A percentile compares a stretch with the other conserved stretches of the same genome.
These are phyloP conservation scores for Lycium ferocissimum DNA, from an alignment of 257 asterid genomes.

Conservation along the genomic window DNA sequence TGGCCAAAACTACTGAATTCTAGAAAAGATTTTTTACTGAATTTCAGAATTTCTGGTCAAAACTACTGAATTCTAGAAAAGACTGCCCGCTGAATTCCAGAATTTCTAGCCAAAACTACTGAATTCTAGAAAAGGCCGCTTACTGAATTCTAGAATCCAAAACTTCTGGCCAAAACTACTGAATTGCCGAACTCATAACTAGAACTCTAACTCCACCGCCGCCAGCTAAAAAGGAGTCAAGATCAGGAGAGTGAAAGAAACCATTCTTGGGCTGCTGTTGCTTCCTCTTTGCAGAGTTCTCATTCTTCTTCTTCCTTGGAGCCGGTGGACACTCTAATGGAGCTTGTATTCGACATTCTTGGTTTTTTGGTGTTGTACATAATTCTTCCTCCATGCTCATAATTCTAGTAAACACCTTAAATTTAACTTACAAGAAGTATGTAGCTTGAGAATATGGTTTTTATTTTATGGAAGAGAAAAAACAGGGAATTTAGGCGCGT, in stretches of 20 bases:
- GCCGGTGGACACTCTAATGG: conserved; percentile 67
- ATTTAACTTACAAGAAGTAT: neutral
- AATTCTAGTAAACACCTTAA: neutral
- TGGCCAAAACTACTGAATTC: too few species aligned
- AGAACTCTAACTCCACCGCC: neutral
- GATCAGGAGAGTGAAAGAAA: conserved; percentile 61
- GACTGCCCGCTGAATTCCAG: too few species aligned
- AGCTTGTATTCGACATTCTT: conserved; percentile 58
- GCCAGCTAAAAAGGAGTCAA: conserved; percentile 51
- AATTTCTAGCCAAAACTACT: too few species aligned
- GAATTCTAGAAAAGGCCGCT: neutral
- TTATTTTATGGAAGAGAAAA: neutral
- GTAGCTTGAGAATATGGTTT: neutral
- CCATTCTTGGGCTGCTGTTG: conserved; percentile 47
- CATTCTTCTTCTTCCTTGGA: conserved; percentile 55
- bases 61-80: too few species aligned
- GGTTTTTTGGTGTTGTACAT: conserved; percentile 68
- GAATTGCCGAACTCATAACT: neutral
- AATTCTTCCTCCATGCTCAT: conserved; percentile 43
- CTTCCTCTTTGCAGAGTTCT: conserved; percentile 22
- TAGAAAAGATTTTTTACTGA: neutral
- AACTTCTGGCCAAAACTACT: neutral
- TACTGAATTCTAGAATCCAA: too few species aligned
- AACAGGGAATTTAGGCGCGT: neutral
- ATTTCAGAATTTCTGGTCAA: too few species aligned